phyloP scores from a whole-genome alignment of 2,329 filamentous ascomycete species.

The Xylariomycetidae sp. region DNA sequence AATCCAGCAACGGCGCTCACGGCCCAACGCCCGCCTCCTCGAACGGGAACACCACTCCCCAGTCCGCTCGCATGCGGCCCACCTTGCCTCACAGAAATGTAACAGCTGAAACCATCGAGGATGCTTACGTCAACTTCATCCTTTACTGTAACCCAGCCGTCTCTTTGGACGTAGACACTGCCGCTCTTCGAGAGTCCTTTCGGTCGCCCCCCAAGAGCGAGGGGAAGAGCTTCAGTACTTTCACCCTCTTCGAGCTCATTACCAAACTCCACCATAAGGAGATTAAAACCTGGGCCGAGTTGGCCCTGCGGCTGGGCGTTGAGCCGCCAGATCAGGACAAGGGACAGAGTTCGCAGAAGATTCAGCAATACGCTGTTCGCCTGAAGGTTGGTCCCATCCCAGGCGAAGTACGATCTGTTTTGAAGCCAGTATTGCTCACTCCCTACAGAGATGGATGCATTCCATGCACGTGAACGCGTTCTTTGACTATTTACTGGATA shows the following conservation, averaged over 20 bases:
- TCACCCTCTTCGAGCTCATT: conserved; percentile 70
- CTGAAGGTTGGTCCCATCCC: conserved; percentile 61
- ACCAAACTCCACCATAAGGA: conserved; percentile 72
- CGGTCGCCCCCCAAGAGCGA: conserved; percentile 77
- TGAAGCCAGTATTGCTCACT: conserved; percentile 29
- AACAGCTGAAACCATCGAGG: conserved; percentile 64
- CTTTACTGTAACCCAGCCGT: conserved; percentile 87
- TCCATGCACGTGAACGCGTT: conserved; percentile 94
- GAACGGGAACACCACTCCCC: conserved; percentile 21
- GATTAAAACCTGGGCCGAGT: conserved; percentile 87
- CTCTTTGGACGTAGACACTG: conserved; percentile 61
- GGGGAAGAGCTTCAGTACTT: conserved; percentile 78
- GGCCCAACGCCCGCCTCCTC: conserved; percentile 22
- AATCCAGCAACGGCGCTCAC: conserved; percentile 20
- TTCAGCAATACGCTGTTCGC: conserved; percentile 89
- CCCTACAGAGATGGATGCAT: conserved; percentile 76
- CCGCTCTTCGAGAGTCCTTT: conserved; percentile 68
- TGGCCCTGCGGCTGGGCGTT: conserved; percentile 82
- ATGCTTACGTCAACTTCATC: conserved; percentile 79
- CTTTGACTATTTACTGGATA: conserved; percentile 80
- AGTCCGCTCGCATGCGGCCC: conserved; percentile 19
- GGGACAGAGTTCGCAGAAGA: conserved; percentile 85
- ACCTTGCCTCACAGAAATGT: conserved; percentile 62
- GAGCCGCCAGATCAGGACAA: conserved; percentile 76
- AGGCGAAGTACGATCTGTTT: no score